Base-by-base conservation (phyloP, 805 yeast species). In the Huiozyma sinensis region DNA sequence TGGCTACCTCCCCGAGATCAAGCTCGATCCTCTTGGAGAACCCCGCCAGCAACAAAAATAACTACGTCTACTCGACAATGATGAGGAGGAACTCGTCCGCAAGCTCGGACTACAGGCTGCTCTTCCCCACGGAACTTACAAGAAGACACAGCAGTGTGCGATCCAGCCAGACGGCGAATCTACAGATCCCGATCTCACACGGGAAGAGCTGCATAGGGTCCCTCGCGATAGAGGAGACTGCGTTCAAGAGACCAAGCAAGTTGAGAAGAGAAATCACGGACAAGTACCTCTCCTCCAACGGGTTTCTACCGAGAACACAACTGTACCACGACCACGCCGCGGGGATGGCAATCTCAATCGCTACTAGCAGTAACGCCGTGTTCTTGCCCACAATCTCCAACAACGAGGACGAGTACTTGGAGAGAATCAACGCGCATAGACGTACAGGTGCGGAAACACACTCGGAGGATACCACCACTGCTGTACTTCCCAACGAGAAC, bases 321-420 rank as follows among this genome's bases (percentile, higher is more conserved):
- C 29, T 56, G 12, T 50, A 48, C 27, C 9, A 12, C 9, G 27
- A 34, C 4, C 44, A 47, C 10, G 52, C 47, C 24, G 44, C 42
- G 40, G 54, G 49, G 28, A 32, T 56, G 9, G 51, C 42, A 11
- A 53, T 66, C 5, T 54, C 63, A 5, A 37, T 64, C 1, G 60
- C 68, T 6, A 55, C 67, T 0, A 54, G 57, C 5, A 67, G 67
- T 13, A 66, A 64, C 10, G 51, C 55, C 29, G 55, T 66, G 5
- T 66, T 66, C 40, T 41, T 66, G 31, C 65, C 66, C 3, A 57
- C 66, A 17, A 42, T 55, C 13, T 50, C 63, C 3, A 48, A 53
- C 8, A 47, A 50, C 30, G 60, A 56, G 28, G 65, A 61, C 38
- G 63, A 59, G 41, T 60, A 61, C 45, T 40, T 56, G 27, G 48